phyloP scores from a whole-genome alignment of 352 stramenopile genomes.

The Pythium dissotocum region DNA sequence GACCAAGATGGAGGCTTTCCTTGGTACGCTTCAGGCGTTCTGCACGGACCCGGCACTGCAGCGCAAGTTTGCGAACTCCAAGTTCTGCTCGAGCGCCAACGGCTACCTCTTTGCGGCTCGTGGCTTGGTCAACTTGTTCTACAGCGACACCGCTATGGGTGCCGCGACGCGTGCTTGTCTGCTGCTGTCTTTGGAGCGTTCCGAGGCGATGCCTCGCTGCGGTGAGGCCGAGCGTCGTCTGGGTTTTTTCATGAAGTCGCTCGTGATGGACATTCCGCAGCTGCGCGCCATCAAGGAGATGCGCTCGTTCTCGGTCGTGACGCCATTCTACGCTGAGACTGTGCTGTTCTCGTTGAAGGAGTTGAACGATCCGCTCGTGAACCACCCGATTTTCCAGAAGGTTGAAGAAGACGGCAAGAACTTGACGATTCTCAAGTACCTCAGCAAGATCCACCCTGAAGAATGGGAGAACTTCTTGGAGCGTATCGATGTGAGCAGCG shows the following conservation, averaged over 20 bases:
- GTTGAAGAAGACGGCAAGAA: constrained; percentile 85
- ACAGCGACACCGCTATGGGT: constrained; percentile 76
- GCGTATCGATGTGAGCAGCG: constrained; percentile 71
- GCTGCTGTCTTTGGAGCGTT: constrained; percentile 30
- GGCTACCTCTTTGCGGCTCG: constrained; percentile 77
- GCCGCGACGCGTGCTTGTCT: constrained; percentile 46
- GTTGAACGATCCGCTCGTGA: constrained; percentile 79
- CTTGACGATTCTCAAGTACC: constrained; percentile 83
- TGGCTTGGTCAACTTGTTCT: constrained; percentile 75
- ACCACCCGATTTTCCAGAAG: constrained; percentile 85
- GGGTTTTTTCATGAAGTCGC: constrained; percentile 87
- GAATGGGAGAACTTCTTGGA: constrained; percentile 88
- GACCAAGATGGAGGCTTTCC: constrained; percentile 80
- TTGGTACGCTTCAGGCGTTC: constrained; percentile 68
- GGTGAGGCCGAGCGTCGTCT: constrained; percentile 70
- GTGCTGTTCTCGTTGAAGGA: constrained; percentile 81
- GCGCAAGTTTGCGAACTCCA: constrained; percentile 77
- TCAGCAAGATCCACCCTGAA: constrained; percentile 83
- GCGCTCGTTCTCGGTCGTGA: constrained; percentile 85
- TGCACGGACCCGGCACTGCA: constrained; percentile 62
- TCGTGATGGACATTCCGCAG: constrained; percentile 85
- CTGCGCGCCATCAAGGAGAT: constrained; percentile 82
- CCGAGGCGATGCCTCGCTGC: constrained; percentile 39
- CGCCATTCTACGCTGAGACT: constrained; percentile 81
- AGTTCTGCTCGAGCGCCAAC: constrained; percentile 79